Conservation (phyloP, 306 rosid species). For the Cercis canadensis region DNA sequence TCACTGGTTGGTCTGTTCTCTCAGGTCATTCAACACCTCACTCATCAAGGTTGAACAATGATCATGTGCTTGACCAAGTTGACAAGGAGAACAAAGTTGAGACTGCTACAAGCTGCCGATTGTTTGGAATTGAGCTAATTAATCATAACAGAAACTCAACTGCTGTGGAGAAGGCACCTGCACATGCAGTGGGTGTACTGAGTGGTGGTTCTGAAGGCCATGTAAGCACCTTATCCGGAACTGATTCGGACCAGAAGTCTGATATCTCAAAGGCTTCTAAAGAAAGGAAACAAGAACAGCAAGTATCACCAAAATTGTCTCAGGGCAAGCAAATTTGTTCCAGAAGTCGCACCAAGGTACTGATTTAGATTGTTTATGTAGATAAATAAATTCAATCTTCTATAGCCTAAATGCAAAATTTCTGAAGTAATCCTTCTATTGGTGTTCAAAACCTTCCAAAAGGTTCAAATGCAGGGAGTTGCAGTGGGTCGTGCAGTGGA, state of each 20-base stretch:
- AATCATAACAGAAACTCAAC: slow-evolving; percentile 48
- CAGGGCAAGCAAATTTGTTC: slow-evolving; percentile 67
- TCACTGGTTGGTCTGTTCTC: slow-evolving; percentile 54
- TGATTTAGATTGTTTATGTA: slow-evolving; percentile 7
- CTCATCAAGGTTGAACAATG: slow-evolving; percentile 48
- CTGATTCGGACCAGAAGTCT: slow-evolving; percentile 59
- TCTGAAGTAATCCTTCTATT: slow-evolving; percentile 35
- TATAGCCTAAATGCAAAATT: slow-evolving; percentile 1
- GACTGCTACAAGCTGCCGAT: slow-evolving; percentile 57
- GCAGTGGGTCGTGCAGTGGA: slow-evolving; percentile 98
- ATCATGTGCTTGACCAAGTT: slow-evolving; percentile 47
- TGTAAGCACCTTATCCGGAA: slow-evolving; percentile 47
- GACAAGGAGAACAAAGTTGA: slow-evolving; percentile 73
- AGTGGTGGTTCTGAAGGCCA: slow-evolving; percentile 49
- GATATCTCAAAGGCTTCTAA: slow-evolving; percentile 56
- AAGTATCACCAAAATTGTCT: slow-evolving; percentile 55
- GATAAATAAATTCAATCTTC: not conserved
- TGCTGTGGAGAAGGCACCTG: slow-evolving; percentile 45
- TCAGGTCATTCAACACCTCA: slow-evolving; percentile 52
- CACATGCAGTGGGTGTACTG: slow-evolving; percentile 34
- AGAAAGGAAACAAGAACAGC: slow-evolving; percentile 56
- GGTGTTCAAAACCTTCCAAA: slow-evolving; percentile 37
- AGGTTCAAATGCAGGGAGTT: slow-evolving; percentile 98
- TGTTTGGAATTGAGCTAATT: slow-evolving; percentile 78
- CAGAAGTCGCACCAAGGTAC: slow-evolving; percentile 94